Evolutionary conservation across 306 rosid genomes (phyloP), one percentile per base, ranked within the genome.

Genomic region (Prunus mume): DNA sequence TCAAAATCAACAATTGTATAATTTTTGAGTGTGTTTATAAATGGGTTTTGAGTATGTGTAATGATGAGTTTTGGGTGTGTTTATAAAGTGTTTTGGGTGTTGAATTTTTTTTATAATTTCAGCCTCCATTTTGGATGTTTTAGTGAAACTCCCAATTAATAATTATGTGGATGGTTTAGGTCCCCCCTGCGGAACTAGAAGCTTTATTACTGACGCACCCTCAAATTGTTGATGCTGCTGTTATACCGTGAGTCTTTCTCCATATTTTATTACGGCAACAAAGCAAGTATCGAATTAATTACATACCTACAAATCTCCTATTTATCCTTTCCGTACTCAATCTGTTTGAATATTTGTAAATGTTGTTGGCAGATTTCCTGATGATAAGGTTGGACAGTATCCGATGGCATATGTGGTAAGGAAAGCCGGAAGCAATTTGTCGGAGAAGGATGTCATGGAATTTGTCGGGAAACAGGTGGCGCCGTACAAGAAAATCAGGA

Each of bases 151-250:
- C n/a, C n/a, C n/a, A n/a, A n/a, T n/a, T n/a, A n/a, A 2, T n/a
- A 2, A 55, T 3, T 7, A 1, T 55, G 61, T 9, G 24, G 24
- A 55, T 55, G 61, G 18, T 51, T 51, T 43, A 91, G 97, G 97
- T 94, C 1, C 90, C 98, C 30, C 98, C 98, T 9, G 98, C 98
- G 2, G 98, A 95, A 84, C 86, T 95, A 34, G 98, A 95, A 85
- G 93, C 98, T 30, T 77, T 92, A 73, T 72, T 95, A 49, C 91
- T 90, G 4, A 83, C 96, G 79, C 97, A 95, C 87, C 96, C 91
- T 5, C 83, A 54, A 34, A 82, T 95, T 79, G 79, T 82, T 43
- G 98, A 95, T 46, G 96, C 91, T 62, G 97, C 98, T 70, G 97
- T 95, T n/a, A 90, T 95, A 68, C 98, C 98, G 98, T 95, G 84